Evolutionary conservation across 148 eudicot genomes (phyloP).

Genomic region (Heliamphora exappendiculata): DNA sequence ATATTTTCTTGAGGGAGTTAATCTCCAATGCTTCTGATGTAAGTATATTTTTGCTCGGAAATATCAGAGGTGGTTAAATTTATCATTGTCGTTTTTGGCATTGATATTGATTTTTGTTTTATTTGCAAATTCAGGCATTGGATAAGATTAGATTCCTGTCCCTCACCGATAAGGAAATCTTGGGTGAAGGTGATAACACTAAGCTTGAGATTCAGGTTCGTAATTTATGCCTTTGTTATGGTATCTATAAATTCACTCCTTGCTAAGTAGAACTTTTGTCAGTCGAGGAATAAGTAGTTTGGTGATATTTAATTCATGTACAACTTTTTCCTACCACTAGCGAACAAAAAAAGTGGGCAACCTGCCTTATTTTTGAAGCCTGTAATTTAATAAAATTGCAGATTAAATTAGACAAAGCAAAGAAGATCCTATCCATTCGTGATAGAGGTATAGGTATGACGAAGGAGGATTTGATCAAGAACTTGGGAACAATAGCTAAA

Average conservation of each 20-base stretch:
- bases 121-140: conserved; percentile 54
- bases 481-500: conserved; percentile 95
- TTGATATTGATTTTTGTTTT: background rate
- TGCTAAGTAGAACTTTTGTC: background rate
- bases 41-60: conserved; percentile 19
- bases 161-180: conserved; percentile 83
- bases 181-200: conserved; percentile 83
- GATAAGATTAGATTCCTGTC: conserved; percentile 94
- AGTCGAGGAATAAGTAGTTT: background rate
- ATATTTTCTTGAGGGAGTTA: conserved; percentile 90
- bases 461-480: conserved; percentile 93
- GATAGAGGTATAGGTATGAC: conserved; percentile 99
- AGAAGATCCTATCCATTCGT: conserved; percentile 79
- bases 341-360: background rate
- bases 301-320: background rate
- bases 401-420: conserved; percentile 92
- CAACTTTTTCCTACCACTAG: background rate
- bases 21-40: conserved; percentile 99
- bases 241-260: background rate
- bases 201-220: conserved; percentile 89
- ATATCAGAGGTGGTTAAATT: background rate
- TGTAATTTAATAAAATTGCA: conserved; percentile 24
- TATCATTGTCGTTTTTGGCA: background rate
- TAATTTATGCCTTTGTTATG: background rate
- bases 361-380: background rate